Evolutionary conservation across 257 asterid species (phyloP).

Genomic region (Solanum rostratum): DNA sequence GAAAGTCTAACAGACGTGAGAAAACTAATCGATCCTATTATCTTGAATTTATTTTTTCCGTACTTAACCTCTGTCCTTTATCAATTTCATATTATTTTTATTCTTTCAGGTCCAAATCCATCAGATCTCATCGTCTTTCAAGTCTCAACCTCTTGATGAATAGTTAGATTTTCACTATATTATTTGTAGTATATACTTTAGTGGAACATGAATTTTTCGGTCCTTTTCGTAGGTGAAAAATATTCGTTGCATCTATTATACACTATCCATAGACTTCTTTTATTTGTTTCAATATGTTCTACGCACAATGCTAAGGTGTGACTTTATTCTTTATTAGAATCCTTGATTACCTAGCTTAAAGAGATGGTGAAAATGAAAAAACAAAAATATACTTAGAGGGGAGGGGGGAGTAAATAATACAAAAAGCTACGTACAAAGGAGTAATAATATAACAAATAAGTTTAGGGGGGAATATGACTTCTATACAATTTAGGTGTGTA

Average conservation of each 20-base stretch:
- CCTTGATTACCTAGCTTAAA: not conserved
- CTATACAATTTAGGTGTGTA: fast-evolving
- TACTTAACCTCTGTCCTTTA: no score
- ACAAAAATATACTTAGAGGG: not conserved
- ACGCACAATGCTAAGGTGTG: not conserved
- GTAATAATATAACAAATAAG: not conserved
- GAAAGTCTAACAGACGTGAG: no score
- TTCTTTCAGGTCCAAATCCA: not conserved
- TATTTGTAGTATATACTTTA: not conserved
- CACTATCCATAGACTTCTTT: not conserved
- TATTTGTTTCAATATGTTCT: not conserved
- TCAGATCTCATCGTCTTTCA: not conserved
- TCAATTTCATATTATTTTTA: no score
- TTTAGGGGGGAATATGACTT: not conserved
- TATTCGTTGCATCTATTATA: no score
- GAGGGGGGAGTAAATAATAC: not conserved
- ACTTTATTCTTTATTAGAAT: not conserved
- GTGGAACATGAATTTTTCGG: no score
- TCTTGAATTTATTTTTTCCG: no score
- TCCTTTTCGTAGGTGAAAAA: no score
- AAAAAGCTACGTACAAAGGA: not conserved
- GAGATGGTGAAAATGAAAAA: not conserved
- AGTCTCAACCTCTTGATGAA: not conserved
- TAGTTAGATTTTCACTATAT: not conserved
- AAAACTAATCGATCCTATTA: no score